Base-by-base conservation (phyloP, 257 asterid genomes). In the Parsonsia alboflavescens region DNA sequence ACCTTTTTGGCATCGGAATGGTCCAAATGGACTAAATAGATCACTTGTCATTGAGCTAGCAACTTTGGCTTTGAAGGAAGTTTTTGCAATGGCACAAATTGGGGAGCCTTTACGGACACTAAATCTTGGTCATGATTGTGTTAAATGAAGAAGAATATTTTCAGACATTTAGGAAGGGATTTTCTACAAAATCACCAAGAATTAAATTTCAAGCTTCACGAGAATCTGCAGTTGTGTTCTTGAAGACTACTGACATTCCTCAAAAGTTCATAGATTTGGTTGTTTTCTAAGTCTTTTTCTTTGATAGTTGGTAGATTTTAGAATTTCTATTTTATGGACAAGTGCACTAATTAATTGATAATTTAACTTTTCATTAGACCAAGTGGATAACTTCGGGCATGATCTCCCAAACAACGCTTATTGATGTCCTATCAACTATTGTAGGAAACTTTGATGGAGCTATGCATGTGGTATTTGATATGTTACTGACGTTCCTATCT, bases 231-330 rank as follows among this genome's bases (percentile, higher is more conserved):
- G 57, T 78, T 72, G 90, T 89, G 2, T 84, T 87, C 57, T 85
- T 85, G 85, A 84, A 84, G 63, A 72, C 88, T 69, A 72, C 81
- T 28, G 87, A 88, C 13, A 87, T 88, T 3, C 90, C 85, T 10
- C 89, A 85, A 77, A 87, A 86, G 10, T 52, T 89, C 41, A 89
- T 89, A 88, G 92, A 89, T 64, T 83, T 88, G 70, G 95, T 89
- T 21, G 11, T 69, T 28, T 41, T 73, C 19, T 28, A 3, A 19
- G 2, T 8, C 10, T 13, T 33, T 36, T 6, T 2, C 33, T 63
- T 41, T 46, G 9, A 22, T 39, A 24, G 7, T 59, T 59, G 3
- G 0, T n/a, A 8, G 33, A 24, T 10, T 24, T 24, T 9, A 57
- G 2, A 57, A 26, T 3, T 59, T 24, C 19, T 24, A 59, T 24